These are phyloP conservation scores for Aureobasidium zeae DNA, from an alignment of 2,329 filamentous ascomycete genomes.

Conservation along the genomic window DNA sequence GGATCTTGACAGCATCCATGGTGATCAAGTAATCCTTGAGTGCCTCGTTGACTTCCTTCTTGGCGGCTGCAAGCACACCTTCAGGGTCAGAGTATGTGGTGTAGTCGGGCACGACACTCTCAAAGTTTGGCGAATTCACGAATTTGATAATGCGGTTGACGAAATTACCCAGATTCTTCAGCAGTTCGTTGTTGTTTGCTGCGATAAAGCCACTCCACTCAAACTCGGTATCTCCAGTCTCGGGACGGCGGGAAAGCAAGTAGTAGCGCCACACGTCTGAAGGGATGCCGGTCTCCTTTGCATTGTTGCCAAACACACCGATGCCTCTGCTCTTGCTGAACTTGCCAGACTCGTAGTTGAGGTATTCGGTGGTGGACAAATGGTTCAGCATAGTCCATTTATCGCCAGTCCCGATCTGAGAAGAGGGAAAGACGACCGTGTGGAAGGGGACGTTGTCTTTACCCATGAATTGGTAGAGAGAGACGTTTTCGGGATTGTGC, in stretches of 20 bases:
- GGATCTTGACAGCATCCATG: constrained; percentile 63
- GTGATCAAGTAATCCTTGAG: constrained; percentile 59
- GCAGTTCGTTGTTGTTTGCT: constrained; percentile 81
- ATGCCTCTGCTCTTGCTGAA: constrained; percentile 87
- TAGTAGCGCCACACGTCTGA: constrained; percentile 92
- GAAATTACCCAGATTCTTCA: constrained; percentile 59
- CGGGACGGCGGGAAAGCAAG: constrained; percentile 73
- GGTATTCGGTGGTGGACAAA: constrained; percentile 79
- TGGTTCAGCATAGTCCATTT: constrained; percentile 86
- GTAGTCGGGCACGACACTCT: constrained; percentile 59
- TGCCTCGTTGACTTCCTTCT: constrained; percentile 55
- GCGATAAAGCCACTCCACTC: constrained; percentile 78
- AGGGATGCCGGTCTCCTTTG: constrained; percentile 73
- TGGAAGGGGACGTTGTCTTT: constrained; percentile 87
- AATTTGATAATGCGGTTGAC: constrained; percentile 54
- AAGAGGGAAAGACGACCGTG: constrained; percentile 83
- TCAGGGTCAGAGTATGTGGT: constrained; percentile 19
- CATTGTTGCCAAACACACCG: constrained; percentile 85
- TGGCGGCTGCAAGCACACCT: constrained; percentile 31
- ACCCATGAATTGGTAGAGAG: constrained; percentile 91
- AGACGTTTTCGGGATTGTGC: constrained; percentile 78
- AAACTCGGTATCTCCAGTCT: constrained; percentile 80
- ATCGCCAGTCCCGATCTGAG: constrained; percentile 72
- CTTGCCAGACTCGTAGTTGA: constrained; percentile 82
- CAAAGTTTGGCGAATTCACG: constrained; percentile 62